Base-by-base conservation (phyloP, 768 basidiomycete species). In the Auriscalpium orientale region DNA sequence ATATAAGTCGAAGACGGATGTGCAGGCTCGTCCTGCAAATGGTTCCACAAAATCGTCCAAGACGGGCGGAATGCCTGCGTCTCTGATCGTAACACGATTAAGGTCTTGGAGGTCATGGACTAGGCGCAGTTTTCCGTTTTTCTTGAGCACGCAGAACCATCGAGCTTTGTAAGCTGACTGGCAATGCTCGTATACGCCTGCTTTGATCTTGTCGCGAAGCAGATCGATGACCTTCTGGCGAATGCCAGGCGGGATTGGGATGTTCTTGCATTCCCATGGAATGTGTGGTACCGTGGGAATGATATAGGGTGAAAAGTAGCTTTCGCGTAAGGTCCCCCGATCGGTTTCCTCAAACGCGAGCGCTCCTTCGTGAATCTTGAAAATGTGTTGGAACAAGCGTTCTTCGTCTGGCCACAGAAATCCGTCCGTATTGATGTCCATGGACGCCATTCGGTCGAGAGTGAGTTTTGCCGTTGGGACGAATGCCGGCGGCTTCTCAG, bases 81-180 rank as follows among this genome's bases (percentile, higher is more conserved):
- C 46, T 3, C 21, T 8, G 11, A 56, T 52, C 4, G 56, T 56
- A 10, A 56, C 43, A 0, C 45, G 58, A 2, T 62, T 69, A 34
- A 69, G 65, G 0, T 64, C 62, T 18, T 68, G 66, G 0, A 68
- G 55, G 15, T 66, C 55, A n/a, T 68, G 67, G 0, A 68, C 65
- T 1, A 68, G 53, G 0, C 58, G 49, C 0, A 68, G 58, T 8
- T 61, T 62, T 0, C 66, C 59, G 13, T 64, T 60, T 38, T 70
- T 68, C 56, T 70, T 70, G 6, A 56, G 43, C 0, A 77, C 70
- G 33, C 68, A 71, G 53, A 76, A 79, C 74, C 72, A 76, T 8
- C 67, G 53, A 0, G 71, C 72, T 0, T 70, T 61, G 35, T 79
- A 79, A 0, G 74, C 74, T 0, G 67, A 68, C 38, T 74, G 67